Conservation (phyloP, 2,329 filamentous ascomycete species). For the Colletotrichum sp. region DNA sequence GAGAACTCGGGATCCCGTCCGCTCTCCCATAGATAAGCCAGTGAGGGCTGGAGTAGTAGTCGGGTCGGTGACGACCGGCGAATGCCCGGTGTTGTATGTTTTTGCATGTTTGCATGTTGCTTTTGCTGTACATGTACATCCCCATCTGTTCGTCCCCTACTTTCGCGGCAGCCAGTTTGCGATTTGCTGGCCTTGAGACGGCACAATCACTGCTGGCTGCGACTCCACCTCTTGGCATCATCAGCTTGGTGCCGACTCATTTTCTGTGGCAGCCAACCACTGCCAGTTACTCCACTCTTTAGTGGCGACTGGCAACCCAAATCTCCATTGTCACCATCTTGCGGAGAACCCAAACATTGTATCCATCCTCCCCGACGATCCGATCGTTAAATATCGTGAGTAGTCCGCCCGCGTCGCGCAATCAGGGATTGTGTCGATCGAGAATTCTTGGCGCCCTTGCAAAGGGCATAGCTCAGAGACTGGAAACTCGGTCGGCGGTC, state of each 20-base stretch:
- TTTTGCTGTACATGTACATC: background rate
- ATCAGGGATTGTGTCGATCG: background rate
- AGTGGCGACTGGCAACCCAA: background rate
- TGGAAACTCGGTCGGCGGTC: background rate
- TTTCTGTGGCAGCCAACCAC: background rate
- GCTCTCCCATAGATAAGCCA: too few relatives aligned
- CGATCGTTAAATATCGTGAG: background rate
- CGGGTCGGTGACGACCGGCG: too few relatives aligned
- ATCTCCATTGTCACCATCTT: background rate
- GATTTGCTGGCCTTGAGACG: background rate
- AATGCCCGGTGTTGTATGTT: background rate
- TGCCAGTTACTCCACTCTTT: background rate
- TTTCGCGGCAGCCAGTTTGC: background rate
- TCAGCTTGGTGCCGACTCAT: background rate
- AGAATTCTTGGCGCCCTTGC: background rate
- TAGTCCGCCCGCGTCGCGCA: background rate
- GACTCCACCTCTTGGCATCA: background rate
- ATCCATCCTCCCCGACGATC: background rate
- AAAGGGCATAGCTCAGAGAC: background rate
- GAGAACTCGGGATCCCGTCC: background rate
- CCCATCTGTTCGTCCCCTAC: background rate
- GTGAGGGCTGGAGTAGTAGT: background rate
- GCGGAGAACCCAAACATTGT: background rate
- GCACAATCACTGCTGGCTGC: background rate
- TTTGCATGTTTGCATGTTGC: background rate